Evolutionary conservation across 1,139 yeast genomes (phyloP).

Genomic region (Suhomyces yuchorum): DNA sequence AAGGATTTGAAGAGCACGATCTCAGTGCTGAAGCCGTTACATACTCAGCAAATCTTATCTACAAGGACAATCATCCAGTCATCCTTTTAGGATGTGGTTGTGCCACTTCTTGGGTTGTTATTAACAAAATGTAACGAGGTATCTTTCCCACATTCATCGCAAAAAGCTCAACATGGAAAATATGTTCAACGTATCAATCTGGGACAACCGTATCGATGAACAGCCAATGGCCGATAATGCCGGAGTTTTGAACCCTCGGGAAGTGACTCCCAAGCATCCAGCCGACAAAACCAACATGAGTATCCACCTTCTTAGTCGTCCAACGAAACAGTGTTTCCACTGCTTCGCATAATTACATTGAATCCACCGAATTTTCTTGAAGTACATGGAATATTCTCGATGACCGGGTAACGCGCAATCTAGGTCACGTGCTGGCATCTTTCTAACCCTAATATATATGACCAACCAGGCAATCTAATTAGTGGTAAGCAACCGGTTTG

Average conservation of each 20-base stretch:
- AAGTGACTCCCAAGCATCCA: background rate
- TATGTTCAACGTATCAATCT: slow-evolving; percentile 72
- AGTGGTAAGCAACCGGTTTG: background rate
- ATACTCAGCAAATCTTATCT: slow-evolving; percentile 35
- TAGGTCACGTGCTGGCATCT: background rate
- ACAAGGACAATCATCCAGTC: slow-evolving; percentile 26
- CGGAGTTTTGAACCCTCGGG: background rate
- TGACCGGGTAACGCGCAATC: slow-evolving; percentile 17
- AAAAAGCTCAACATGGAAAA: slow-evolving; percentile 68
- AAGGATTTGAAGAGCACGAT: background rate
- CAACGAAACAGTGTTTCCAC: slow-evolving; percentile 12
- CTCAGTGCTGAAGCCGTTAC: slow-evolving; percentile 7
- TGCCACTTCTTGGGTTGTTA: slow-evolving; percentile 47
- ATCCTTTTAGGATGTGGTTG: slow-evolving; percentile 43
- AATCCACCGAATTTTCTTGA: slow-evolving; percentile 9
- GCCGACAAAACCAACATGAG: slow-evolving; percentile 4
- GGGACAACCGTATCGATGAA: slow-evolving; percentile 64
- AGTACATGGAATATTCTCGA: slow-evolving; percentile 5
- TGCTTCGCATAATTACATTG: slow-evolving; percentile 4
- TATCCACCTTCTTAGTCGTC: slow-evolving; percentile 21
- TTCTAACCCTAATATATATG: slow-evolving; percentile 1
- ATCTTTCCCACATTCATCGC: slow-evolving; percentile 78
- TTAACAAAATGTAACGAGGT: slow-evolving; percentile 60
- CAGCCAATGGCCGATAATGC: slow-evolving; percentile 11
- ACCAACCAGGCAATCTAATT: background rate